A percentile compares a stretch with the other conserved stretches of the same genome.
phyloP scores from a whole-genome alignment of 352 stramenopile genomes.

The Pythium biforme region DNA sequence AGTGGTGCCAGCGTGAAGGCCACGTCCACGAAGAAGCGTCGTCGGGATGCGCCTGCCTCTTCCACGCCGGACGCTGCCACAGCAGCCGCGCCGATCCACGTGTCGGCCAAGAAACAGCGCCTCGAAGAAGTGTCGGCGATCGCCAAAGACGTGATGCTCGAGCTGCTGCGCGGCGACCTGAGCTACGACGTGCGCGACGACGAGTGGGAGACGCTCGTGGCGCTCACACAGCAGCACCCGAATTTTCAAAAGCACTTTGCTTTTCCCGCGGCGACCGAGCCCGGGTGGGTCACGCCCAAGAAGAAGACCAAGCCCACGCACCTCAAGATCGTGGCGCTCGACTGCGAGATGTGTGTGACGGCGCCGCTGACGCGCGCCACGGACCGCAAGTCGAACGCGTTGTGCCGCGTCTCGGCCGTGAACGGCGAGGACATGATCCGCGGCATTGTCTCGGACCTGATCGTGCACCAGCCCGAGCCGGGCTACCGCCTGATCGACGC shows the following conservation, averaged over 20 bases:
- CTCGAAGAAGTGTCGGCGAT: slow-evolving; percentile 55
- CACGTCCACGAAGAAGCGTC: slow-evolving; percentile 35
- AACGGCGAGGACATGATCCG: slow-evolving; percentile 76
- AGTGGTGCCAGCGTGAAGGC: not conserved
- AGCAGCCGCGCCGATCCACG: not conserved
- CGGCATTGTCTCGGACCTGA: slow-evolving; percentile 71
- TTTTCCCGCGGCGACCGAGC: slow-evolving; percentile 40
- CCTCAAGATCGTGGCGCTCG: slow-evolving; percentile 71
- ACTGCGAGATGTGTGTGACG: slow-evolving; percentile 89
- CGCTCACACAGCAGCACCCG: slow-evolving; percentile 56
- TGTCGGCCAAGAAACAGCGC: slow-evolving; percentile 59
- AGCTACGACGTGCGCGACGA: slow-evolving; percentile 52
- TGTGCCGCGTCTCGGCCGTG: slow-evolving; percentile 82
- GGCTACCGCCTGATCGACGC: slow-evolving; percentile 61
- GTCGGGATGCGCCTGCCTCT: slow-evolving; percentile 19
- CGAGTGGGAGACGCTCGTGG: slow-evolving; percentile 72
- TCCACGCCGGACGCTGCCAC: slow-evolving; percentile 11
- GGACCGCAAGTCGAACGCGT: slow-evolving; percentile 47
- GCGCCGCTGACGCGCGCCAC: slow-evolving; percentile 18
- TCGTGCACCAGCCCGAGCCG: slow-evolving; percentile 76
- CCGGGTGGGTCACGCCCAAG: slow-evolving; percentile 60
- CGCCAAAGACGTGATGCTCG: slow-evolving; percentile 74
- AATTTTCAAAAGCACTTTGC: slow-evolving; percentile 59
- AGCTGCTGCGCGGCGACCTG: slow-evolving; percentile 48
- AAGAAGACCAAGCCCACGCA: slow-evolving; percentile 59